Evolutionary conservation across 129 eudicot genomes (phyloP).

Genomic region (Centrapalus pauciflorus): DNA sequence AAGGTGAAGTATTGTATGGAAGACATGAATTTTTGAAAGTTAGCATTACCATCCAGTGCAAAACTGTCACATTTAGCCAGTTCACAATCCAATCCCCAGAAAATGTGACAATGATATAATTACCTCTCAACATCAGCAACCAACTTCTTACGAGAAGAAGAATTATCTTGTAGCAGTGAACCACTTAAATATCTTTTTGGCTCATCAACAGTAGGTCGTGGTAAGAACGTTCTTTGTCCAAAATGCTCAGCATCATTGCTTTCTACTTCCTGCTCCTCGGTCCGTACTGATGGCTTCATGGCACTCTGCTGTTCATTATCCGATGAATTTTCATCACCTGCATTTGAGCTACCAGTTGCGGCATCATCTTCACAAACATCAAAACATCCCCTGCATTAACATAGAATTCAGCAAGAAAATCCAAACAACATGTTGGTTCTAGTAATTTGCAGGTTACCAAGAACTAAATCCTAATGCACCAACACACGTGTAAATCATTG

Average conservation of each 20-base stretch:
- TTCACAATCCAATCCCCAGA: background rate
- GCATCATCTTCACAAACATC: constrained; percentile 75
- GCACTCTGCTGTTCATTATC: constrained; percentile 44
- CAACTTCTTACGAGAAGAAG: constrained; percentile 45
- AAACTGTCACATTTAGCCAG: background rate
- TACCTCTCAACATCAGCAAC: constrained; percentile 65
- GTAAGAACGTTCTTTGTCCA: constrained; percentile 33
- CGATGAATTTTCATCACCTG: constrained; percentile 36
- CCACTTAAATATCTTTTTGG: constrained; percentile 55
- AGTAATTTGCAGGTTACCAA: background rate
- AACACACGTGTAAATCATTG: background rate
- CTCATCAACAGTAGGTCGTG: constrained; percentile 39
- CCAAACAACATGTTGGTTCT: background rate
- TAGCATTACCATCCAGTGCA: no score
- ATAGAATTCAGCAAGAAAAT: constrained; percentile 4
- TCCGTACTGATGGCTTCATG: constrained; percentile 26
- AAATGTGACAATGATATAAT: constrained; percentile 1
- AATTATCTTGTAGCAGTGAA: constrained; percentile 61
- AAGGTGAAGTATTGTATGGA: no score
- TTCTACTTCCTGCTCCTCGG: constrained; percentile 47
- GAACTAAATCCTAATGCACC: background rate
- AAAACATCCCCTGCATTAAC: constrained; percentile 76
- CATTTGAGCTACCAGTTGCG: constrained; percentile 33
- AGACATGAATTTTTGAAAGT: no score
- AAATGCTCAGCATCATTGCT: constrained; percentile 34